These are phyloP conservation scores for Cenchrus purpureus DNA, from an alignment of 176 grass and related monocot species.

Conservation along the genomic window DNA sequence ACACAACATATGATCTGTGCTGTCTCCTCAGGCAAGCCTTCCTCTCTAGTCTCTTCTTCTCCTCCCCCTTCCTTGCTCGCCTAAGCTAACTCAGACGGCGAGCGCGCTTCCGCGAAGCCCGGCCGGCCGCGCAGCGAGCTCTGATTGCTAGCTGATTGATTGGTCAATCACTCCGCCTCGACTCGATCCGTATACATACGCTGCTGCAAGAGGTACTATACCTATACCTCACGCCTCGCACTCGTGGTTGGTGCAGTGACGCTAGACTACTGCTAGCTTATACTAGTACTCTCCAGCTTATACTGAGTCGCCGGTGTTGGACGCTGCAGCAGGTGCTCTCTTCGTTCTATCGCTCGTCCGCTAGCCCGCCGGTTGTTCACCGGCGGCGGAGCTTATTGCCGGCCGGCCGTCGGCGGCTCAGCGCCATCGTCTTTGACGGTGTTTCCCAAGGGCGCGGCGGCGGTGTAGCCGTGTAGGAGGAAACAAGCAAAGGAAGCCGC, in stretches of 20 bases:
- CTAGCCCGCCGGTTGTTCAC: neutral
- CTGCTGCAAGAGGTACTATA: constrained; percentile 5
- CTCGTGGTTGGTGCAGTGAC: neutral
- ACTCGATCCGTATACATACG: too few species aligned
- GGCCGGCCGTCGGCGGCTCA: neutral
- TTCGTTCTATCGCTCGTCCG: neutral
- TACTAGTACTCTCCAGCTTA: neutral
- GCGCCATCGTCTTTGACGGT: neutral
- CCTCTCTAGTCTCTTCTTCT: neutral
- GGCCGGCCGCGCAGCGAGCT: neutral
- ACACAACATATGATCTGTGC: constrained; percentile 47
- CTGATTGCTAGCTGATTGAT: constrained; percentile 32
- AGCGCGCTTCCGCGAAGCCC: constrained; percentile 38
- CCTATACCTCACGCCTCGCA: neutral
- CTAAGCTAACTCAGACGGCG: constrained; percentile 36
- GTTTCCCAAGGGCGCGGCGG: neutral
- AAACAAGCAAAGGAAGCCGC: neutral
- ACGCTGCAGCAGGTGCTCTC: neutral
- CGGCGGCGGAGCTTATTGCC: neutral
- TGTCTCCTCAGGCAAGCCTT: constrained; percentile 1
- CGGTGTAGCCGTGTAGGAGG: neutral
- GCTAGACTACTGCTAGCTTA: neutral
- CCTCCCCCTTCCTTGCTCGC: neutral
- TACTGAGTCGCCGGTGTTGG: constrained; percentile 7
- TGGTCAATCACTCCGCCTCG: constrained; percentile 38